Evolutionary conservation across 805 yeast genomes (phyloP), one percentile per base, ranked within the genome.

Genomic region (Kluyveromyces nonfermentans): DNA sequence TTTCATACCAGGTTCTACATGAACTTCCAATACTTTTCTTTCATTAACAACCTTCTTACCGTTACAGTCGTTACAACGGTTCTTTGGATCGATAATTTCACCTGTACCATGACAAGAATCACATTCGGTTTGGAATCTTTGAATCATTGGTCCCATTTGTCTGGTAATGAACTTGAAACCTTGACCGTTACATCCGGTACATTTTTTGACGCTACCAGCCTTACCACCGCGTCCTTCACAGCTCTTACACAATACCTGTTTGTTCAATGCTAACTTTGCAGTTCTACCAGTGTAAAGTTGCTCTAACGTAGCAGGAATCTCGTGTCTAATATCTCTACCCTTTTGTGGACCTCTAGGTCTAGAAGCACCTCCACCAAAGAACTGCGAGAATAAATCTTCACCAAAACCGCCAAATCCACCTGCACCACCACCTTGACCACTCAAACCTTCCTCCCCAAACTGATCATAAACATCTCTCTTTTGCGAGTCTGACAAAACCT

Each of bases 121-220:
- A 83, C 99, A 93, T 43, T 79, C 80, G 37, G 94, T 80, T 72
- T 93, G 97, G 79, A 85, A 85, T 75, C 96, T 85, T 73, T 93
- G 99, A 60, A 93, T 85, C 89, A 93, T 87, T 53, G 96, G 96
- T 56, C 99, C 99, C 96, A 93, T 89, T 70, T 93, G 97, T 73
- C 95, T 85, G 42, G 96, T 86, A 53, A 88, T 83, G 53, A 90
- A 82, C 68, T 78, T 85, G 66, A 82, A 69, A 77, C 99, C 99
- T 57, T 77, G 75, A 68, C 99, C 99, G 61, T 78, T 76, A 80
- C 99, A 93, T 33, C 78, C 64, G 42, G 79, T 52, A 80, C 99
- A 93, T 57, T 79, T 79, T 72, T 83, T 84, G 52, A 89, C 95
- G 46, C 85, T 73, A 51, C 93, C 95, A 54, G 80, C 85, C 60